Evolutionary conservation across 306 rosid genomes (phyloP), one percentile per base, ranked within the genome.

Genomic region (Vachellia pachyceras): DNA sequence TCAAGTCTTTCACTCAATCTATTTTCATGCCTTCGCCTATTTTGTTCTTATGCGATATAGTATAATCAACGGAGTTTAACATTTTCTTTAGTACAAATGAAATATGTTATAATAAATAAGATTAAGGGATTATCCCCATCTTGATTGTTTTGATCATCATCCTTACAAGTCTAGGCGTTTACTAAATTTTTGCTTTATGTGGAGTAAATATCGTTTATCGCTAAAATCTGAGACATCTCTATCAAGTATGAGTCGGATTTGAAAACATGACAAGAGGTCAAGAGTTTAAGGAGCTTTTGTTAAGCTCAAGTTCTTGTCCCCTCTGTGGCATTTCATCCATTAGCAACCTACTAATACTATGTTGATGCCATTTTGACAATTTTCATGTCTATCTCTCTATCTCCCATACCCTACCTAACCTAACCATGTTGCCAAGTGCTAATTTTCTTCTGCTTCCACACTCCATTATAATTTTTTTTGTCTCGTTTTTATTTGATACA

Each of bases 191-290:
- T 33, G 8, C 1, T 63, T 63, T 63, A 13, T 12, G 69, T 63
- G 8, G 14, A 29, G 20, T 63, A 1, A 7, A 17, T 66, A 25
- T 66, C 13, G 45, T 37, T 66, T n/a, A 17, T 67, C 44, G 8
- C 5, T 18, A n/a, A 40, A 36, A 39, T 58, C 65, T 58, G 14
- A 58, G 17, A 39, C 15, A 1, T 63, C 82, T 44, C 75, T 17
- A 6, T 63, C 73, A 71, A 61, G 42, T 79, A 44, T 70, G 61
- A 72, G 23, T 73, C 50, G 35, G 57, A 60, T 29, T 15, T 57
- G 63, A 57, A 81, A 75, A 46, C 6, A 54, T 75, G 73, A 84
- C 65, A 50, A 52, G 41, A 57, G 74, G 69, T 82, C 80, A 80
- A 42, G 20, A 29, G 1, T 29, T 50, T n/a, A n/a, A 18, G 6